Evolutionary conservation across 2,329 filamentous ascomycete genomes (phyloP).

Genomic region (Monilinia aucupariae): DNA sequence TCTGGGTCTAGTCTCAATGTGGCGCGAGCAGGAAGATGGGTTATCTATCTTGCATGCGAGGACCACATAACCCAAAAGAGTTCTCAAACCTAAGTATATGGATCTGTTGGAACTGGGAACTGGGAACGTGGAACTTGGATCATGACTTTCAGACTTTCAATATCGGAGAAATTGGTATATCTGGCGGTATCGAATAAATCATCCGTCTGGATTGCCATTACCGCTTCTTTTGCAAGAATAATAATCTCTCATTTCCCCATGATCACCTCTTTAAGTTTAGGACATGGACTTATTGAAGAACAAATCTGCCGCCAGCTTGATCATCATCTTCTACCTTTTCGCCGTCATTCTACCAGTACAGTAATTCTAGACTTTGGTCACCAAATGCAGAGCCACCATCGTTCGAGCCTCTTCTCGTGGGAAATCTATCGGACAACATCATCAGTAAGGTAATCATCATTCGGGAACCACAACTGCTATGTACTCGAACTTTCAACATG

Average conservation of each 20-base stretch:
- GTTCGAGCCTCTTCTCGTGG: background rate
- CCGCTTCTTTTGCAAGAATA: background rate
- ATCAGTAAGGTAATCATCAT: background rate
- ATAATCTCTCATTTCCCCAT: background rate
- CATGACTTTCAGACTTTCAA: background rate
- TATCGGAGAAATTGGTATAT: background rate
- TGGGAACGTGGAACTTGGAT: no score
- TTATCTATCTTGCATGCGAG: constrained; percentile 2
- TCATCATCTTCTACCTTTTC: background rate
- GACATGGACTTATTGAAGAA: background rate
- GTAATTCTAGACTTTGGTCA: background rate
- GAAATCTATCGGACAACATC: background rate
- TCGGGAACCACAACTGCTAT: background rate
- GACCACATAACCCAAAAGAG: constrained; percentile 3
- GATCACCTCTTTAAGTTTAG: background rate
- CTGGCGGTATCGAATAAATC: background rate
- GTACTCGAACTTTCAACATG: background rate
- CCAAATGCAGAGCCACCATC: background rate
- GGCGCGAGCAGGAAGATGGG: background rate
- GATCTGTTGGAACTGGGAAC: no score
- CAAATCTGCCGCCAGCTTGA: background rate
- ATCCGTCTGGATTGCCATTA: background rate
- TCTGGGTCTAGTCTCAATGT: no score
- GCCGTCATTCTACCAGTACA: no score
- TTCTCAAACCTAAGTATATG: background rate